Percentiles rank a stretch among this genome's conserved stretches.
Evolutionary conservation across 2,329 filamentous ascomycete genomes (phyloP).

Genomic region (Beauveria bassiana): DNA sequence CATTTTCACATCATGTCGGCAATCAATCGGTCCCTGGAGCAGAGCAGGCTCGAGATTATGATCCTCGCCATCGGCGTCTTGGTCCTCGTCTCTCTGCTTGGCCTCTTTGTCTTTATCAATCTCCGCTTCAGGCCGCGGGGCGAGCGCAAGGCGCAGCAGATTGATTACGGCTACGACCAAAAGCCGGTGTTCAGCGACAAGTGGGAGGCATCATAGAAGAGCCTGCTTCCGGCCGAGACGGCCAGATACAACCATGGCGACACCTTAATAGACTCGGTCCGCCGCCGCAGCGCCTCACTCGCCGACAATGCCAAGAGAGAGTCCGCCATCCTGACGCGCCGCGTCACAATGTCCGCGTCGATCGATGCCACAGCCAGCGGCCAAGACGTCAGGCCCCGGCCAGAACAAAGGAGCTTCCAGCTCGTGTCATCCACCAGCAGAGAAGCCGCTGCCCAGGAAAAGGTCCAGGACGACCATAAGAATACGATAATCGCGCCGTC

Average conservation of each 20-base stretch:
- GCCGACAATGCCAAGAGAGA: constrained; percentile 19
- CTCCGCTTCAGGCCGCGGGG: constrained; percentile 16
- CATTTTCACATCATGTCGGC: constrained; percentile 13
- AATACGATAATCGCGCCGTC: neutral
- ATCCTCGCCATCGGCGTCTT: constrained; percentile 26
- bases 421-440: neutral
- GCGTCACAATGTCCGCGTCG: constrained; percentile 12
- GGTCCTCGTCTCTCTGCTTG: constrained; percentile 25
- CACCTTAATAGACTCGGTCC: constrained; percentile 19
- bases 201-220: constrained; percentile 15
- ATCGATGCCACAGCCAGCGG: constrained; percentile 6
- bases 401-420: neutral
- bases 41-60: constrained; percentile 25
- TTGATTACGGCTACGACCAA: constrained; percentile 16
- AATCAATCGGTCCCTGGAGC: constrained; percentile 18
- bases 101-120: constrained; percentile 24
- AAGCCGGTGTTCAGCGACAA: constrained; percentile 16
- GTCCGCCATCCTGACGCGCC: constrained; percentile 17
- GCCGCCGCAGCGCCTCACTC: constrained; percentile 20
- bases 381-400: neutral
- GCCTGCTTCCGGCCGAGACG: neutral
- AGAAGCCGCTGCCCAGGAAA: neutral
- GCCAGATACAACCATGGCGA: constrained; percentile 13
- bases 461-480: neutral
- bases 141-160: neutral